Evolutionary conservation across 2,329 filamentous ascomycete genomes (phyloP).

Genomic region (Aspergillus pseudoterreus): DNA sequence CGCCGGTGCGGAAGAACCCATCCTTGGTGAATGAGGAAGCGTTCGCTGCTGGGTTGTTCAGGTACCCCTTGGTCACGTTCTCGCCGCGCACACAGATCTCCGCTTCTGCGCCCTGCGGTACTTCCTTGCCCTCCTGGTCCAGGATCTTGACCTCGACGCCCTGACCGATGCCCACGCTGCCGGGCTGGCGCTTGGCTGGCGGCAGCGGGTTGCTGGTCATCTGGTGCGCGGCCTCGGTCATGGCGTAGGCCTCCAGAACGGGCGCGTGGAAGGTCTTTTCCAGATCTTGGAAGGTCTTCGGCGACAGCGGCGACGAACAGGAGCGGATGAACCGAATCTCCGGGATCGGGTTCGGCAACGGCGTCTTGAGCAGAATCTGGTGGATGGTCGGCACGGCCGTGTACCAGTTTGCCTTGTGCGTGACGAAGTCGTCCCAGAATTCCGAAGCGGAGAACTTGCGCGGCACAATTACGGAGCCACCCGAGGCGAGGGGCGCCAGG

Average conservation of each 20-base stretch:
- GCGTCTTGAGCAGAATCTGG: constrained; percentile 76
- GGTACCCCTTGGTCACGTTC: constrained; percentile 80
- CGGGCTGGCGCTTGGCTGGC: constrained; percentile 69
- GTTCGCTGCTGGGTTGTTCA: constrained; percentile 79
- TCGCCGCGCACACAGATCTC: constrained; percentile 80
- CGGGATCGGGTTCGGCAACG: constrained; percentile 64
- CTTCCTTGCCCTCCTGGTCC: constrained; percentile 63
- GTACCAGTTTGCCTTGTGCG: constrained; percentile 81
- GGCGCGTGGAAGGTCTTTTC: constrained; percentile 73
- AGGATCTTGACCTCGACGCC: constrained; percentile 80
- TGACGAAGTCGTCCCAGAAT: constrained; percentile 76
- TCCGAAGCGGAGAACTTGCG: constrained; percentile 74
- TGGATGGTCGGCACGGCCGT: constrained; percentile 92
- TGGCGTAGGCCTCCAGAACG: constrained; percentile 85
- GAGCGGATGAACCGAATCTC: constrained; percentile 82
- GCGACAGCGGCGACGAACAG: constrained; percentile 78
- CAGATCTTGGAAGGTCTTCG: constrained; percentile 75
- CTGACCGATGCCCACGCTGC: constrained; percentile 77
- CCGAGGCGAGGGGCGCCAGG: constrained; percentile 70
- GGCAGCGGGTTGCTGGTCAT: constrained; percentile 61
- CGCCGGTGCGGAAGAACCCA: constrained; percentile 85
- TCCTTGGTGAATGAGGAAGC: constrained; percentile 65
- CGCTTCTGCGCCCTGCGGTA: constrained; percentile 66
- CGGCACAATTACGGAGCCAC: constrained; percentile 76
- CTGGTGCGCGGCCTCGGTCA: constrained; percentile 74